Percentiles rank a stretch among this genome's conserved stretches.
Conservation (phyloP, 179 eudicot genomes). For the Silene coronaria region DNA sequence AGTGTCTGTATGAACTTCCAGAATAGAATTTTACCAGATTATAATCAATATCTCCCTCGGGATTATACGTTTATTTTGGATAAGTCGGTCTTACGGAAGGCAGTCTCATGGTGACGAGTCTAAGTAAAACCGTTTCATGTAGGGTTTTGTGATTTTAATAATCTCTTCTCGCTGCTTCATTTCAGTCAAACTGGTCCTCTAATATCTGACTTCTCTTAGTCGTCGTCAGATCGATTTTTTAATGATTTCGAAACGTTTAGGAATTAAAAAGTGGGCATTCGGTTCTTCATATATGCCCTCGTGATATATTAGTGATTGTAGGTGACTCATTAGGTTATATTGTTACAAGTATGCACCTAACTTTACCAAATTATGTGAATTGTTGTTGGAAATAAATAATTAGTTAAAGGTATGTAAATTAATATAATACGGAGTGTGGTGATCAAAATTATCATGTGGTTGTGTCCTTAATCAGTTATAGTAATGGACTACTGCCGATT, state of each 20-base stretch:
- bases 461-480: not conserved
- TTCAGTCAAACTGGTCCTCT: conserved; percentile 5
- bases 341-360: too few relatives aligned
- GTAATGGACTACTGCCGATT: not conserved
- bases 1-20: conserved; percentile 17
- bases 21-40: not conserved
- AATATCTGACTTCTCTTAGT: not conserved
- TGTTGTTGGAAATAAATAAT: conserved; percentile 2
- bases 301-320: not conserved
- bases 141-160: not conserved
- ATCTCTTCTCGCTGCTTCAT: not conserved
- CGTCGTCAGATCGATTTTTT: not conserved
- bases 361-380: not conserved
- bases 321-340: conserved; percentile 10
- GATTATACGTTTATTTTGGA: not conserved
- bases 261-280: not conserved
- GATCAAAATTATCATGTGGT: conserved; percentile 17
- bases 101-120: not conserved
- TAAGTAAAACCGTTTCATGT: not conserved
- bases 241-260: not conserved
- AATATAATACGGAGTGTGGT: not conserved
- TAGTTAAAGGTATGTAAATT: not conserved
- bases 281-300: not conserved
- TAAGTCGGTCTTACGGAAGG: not conserved
- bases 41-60: not conserved